phyloP scores from a whole-genome alignment of 345 rosid genomes.

The Salix viminalis region DNA sequence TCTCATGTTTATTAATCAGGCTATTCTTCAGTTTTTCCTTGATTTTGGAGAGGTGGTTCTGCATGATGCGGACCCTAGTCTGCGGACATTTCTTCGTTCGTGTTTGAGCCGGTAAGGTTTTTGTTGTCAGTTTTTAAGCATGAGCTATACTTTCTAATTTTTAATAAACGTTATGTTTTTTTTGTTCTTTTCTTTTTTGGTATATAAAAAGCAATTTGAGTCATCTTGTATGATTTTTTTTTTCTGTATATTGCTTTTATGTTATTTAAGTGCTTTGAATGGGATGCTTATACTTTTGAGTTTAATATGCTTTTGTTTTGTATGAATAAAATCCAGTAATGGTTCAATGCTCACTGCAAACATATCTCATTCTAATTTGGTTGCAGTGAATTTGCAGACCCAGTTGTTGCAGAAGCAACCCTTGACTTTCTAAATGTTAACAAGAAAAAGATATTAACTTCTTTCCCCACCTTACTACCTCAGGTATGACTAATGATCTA shows the following conservation, averaged over 20 bases:
- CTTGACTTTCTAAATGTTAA: slow-evolving; percentile 71
- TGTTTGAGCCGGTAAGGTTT: slow-evolving; percentile 79
- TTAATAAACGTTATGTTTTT: too few relatives aligned
- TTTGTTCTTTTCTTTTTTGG: too few relatives aligned
- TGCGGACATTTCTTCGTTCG: slow-evolving; percentile 64
- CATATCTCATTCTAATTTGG: slow-evolving; percentile 32
- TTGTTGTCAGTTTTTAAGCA: too few relatives aligned
- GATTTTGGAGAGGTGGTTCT: slow-evolving; percentile 83
- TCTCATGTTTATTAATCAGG: slow-evolving; percentile 34
- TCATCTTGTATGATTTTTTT: not conserved
- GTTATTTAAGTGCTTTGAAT: not conserved
- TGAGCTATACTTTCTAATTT: too few relatives aligned
- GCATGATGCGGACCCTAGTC: slow-evolving; percentile 89
- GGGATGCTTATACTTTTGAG: not conserved
- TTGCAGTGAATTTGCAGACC: slow-evolving; percentile 91
- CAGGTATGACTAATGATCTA: slow-evolving; percentile 46
- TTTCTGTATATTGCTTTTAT: not conserved
- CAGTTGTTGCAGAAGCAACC: slow-evolving; percentile 82
- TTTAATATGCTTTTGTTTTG: slow-evolving; percentile 5
- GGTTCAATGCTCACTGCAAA: not conserved
- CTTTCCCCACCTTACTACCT: slow-evolving; percentile 74
- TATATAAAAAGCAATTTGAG: not conserved
- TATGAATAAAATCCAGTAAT: not conserved
- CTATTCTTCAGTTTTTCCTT: slow-evolving; percentile 78
- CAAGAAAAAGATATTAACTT: slow-evolving; percentile 55